Evolutionary conservation across 2,329 filamentous ascomycete species (phyloP).

Genomic region (Trichophyton mentagrophytes): DNA sequence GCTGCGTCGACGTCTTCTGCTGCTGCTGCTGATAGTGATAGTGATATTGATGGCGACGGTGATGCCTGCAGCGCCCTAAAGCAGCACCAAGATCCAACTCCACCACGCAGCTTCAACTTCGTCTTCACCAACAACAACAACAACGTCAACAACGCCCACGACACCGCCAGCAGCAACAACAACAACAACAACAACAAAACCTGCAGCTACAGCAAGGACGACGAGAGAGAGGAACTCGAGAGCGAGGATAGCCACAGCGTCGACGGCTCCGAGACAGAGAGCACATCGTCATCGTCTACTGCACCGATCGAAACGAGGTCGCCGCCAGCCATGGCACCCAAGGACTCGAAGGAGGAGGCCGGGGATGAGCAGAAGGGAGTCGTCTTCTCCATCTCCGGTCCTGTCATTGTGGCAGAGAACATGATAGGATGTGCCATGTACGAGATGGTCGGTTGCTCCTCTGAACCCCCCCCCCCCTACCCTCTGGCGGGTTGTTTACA

Average conservation of each 20-base stretch:
- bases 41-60: not conserved
- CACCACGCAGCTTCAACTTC: slow-evolving; percentile 29
- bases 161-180: slow-evolving; percentile 23
- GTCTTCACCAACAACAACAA: slow-evolving; percentile 29
- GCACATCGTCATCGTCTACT: slow-evolving; percentile 15
- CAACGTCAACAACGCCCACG: slow-evolving; percentile 11
- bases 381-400: slow-evolving; percentile 64
- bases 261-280: not conserved
- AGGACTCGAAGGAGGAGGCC: slow-evolving; percentile 33
- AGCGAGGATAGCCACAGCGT: not conserved
- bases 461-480: slow-evolving; percentile 5
- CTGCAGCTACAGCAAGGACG: slow-evolving; percentile 18
- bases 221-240: slow-evolving; percentile 3
- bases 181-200: slow-evolving; percentile 26
- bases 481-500: not conserved
- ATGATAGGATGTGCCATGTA: slow-evolving; percentile 99
- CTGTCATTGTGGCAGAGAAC: slow-evolving; percentile 92
- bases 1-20: not conserved
- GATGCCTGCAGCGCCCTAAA: not conserved
- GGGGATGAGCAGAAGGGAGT: slow-evolving; percentile 47
- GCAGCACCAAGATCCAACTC: slow-evolving; percentile 20
- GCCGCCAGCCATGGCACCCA: slow-evolving; percentile 29
- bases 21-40: no score
- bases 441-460: slow-evolving; percentile 56
- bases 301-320: slow-evolving; percentile 6